phyloP scores from a whole-genome alignment of 2,329 filamentous ascomycete genomes.

The Didymosphaeria variabile region DNA sequence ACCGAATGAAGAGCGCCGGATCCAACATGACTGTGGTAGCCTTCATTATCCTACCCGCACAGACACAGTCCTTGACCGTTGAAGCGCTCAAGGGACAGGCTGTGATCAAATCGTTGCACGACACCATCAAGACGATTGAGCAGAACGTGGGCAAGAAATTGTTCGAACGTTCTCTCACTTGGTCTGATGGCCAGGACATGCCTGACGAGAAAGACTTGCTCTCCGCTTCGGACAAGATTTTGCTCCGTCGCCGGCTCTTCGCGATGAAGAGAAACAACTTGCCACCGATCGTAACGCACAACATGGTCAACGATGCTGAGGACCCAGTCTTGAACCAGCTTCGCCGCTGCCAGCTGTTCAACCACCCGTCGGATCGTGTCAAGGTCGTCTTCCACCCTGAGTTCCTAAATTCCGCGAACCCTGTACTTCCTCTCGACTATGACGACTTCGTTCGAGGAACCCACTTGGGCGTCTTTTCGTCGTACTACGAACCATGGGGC shows the following conservation, averaged over 20 bases:
- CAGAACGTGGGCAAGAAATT: slow-evolving; percentile 90
- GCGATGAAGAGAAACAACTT: slow-evolving; percentile 94
- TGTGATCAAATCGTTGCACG: slow-evolving; percentile 93
- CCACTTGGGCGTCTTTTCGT: slow-evolving; percentile 93
- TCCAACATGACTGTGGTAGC: slow-evolving; percentile 95
- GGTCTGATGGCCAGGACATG: slow-evolving; percentile 92
- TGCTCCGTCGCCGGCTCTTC: slow-evolving; percentile 89
- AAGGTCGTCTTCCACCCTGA: slow-evolving; percentile 99
- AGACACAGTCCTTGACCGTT: slow-evolving; percentile 93
- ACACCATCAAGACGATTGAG: slow-evolving; percentile 93
- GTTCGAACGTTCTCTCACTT: slow-evolving; percentile 92
- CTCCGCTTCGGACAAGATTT: slow-evolving; percentile 87
- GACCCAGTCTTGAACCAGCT: slow-evolving; percentile 97
- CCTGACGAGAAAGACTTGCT: slow-evolving; percentile 98
- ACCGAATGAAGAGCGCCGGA: slow-evolving; percentile 82
- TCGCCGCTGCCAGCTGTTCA: slow-evolving; percentile 94
- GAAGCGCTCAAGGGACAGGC: slow-evolving; percentile 97
- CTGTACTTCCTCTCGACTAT: slow-evolving; percentile 93
- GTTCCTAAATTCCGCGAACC: slow-evolving; percentile 95
- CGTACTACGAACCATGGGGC: slow-evolving; percentile 99
- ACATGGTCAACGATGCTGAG: slow-evolving; percentile 94
- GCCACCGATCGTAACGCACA: slow-evolving; percentile 97
- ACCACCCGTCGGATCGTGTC: slow-evolving; percentile 91
- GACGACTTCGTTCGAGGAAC: slow-evolving; percentile 98
- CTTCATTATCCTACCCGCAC: slow-evolving; percentile 98